Evolutionary conservation across 345 rosid species (phyloP), one percentile per base, ranked within the genome.

Genomic region (Leavenworthia alabamica): DNA sequence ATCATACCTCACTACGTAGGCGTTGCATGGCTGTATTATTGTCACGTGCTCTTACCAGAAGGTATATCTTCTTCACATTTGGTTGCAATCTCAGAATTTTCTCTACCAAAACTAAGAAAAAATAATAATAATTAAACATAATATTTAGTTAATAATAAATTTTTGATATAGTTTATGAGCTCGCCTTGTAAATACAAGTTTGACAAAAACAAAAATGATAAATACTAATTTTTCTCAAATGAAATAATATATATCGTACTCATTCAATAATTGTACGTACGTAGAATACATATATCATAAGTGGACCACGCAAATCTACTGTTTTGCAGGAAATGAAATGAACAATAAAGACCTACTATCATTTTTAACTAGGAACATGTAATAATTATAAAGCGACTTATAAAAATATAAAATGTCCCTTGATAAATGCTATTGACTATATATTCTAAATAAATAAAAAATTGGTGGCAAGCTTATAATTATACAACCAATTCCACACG

Each of bases 1-100:
- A 46, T 1, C 9, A 66, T 62, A 83, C 98, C 96, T 89, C 98
- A 9, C 68, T 75, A 6, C 74, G 82, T 49, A 92, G 73, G 17
- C 97, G 87, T 26, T 72, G 88, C 15, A 78, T 59, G 35, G 95
- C 98, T 51, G 83, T 44, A 59, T 83, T 78, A 36, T 76, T 42
- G 68, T 85, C 93, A 2, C 79, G 11, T 33, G 97, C 97, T 77
- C 98, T 82, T 35, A 89, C 32, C 14, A 92, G 84, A 65, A 92
- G 90, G 60, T 84, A 92, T 13, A 92, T 47, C 74, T 77, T 92
- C 88, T 83, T 89, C 76, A 89, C 84, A 68, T 89, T 82, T 19
- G 96, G 97, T 60, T 92, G 98, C 66, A 85, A 79, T 62, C 97
- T 89, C 40, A 85, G n/a, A 33, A 85, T 74, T 75, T 93, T 93